Evolutionary conservation across 768 basidiomycete species (phyloP).

Genomic region (Amanita jacksonii): DNA sequence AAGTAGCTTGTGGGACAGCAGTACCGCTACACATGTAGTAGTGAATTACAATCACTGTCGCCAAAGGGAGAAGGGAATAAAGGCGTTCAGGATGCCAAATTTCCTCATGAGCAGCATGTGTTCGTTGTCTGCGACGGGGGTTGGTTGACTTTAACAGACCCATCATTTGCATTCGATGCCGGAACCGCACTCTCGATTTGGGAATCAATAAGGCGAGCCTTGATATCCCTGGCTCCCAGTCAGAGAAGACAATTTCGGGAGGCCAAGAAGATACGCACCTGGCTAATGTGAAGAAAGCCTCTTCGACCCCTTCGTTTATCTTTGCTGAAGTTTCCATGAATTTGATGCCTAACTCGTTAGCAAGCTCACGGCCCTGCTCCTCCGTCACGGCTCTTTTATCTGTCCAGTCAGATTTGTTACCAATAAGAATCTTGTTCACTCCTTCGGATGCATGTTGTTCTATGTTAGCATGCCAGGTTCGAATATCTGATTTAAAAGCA

Average conservation of each 20-base stretch:
- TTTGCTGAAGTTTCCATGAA: conserved; percentile 99
- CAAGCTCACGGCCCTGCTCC: conserved; percentile 87
- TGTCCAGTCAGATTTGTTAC: conserved; percentile 98
- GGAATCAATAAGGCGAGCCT: conserved; percentile 92
- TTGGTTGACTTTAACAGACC: conserved; percentile 60
- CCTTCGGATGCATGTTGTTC: conserved; percentile 98
- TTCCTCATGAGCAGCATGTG: conserved; percentile 44
- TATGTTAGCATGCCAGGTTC: conserved; percentile 96
- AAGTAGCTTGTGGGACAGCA: too few species aligned
- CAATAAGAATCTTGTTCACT: conserved; percentile 98
- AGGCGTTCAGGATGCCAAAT: not conserved
- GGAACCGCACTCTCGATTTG: conserved; percentile 53
- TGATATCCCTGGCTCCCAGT: conserved; percentile 69
- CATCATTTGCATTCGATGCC: conserved; percentile 31
- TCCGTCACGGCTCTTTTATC: conserved; percentile 91
- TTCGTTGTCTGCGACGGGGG: conserved; percentile 33
- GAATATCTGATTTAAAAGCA: conserved; percentile 59
- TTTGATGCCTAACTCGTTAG: conserved; percentile 86
- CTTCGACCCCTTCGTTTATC: conserved; percentile 94
- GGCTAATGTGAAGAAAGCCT: conserved; percentile 95
- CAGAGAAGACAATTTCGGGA: not conserved
- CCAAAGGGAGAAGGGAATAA: not conserved
- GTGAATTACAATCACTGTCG: not conserved
- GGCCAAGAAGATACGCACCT: conserved; percentile 43
- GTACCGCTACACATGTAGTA: too few species aligned